Evolutionary conservation across 1,139 yeast species (phyloP).

Genomic region (Protomyces pachydermus): DNA sequence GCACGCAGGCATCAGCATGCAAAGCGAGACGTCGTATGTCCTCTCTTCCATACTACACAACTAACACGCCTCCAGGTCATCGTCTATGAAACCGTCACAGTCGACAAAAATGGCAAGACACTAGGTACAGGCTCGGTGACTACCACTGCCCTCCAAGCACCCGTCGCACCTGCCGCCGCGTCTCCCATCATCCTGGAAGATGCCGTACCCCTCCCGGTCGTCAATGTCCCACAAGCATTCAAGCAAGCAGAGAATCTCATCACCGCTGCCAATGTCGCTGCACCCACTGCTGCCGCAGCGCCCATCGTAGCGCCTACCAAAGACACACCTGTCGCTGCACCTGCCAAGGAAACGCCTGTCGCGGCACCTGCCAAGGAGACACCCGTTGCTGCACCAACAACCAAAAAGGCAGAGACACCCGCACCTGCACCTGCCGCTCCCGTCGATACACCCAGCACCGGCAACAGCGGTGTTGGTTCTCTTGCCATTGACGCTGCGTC

Average conservation of each 20-base stretch:
- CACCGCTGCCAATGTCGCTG: not conserved
- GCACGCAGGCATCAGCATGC: conserved; percentile 4
- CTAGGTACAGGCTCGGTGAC: conserved; percentile 2
- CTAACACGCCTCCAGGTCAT: conserved; percentile 4
- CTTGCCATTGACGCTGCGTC: not conserved
- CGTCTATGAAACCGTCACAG: conserved; percentile 16
- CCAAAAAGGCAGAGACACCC: not conserved
- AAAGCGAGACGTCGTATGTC: conserved; percentile 12
- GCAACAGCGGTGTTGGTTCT: not conserved
- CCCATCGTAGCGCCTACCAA: not conserved
- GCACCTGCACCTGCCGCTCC: not conserved
- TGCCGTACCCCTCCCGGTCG: not conserved
- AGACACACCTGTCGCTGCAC: not conserved
- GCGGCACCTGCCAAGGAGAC: not conserved
- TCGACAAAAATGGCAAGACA: conserved; percentile 9
- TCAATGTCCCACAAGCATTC: not conserved
- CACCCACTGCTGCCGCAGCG: not conserved
- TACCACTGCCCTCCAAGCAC: conserved; percentile 35
- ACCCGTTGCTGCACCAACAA: not conserved
- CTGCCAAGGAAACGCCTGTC: not conserved
- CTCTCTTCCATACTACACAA: not conserved
- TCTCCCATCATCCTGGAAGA: conserved; percentile 41
- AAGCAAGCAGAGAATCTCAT: not conserved
- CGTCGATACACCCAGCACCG: not conserved
- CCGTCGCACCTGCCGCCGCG: conserved; percentile 45